phyloP scores from a whole-genome alignment of 129 eudicot genomes.

The Flaveria linearis region DNA sequence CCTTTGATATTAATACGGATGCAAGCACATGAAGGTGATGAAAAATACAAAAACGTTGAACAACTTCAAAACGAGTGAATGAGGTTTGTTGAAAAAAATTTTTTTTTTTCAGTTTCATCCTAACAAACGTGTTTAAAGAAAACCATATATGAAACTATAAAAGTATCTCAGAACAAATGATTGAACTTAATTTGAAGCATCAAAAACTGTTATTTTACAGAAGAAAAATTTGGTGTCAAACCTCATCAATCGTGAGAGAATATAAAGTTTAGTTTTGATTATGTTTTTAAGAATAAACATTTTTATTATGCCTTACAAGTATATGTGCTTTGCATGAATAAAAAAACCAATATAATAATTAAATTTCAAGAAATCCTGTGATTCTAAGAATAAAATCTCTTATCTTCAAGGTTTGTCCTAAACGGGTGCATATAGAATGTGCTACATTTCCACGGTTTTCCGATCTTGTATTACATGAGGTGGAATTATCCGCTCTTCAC shows the following conservation, averaged over 20 bases:
- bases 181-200: background rate
- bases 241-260: background rate
- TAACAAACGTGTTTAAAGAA: background rate
- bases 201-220: background rate
- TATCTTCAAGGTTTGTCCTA: conserved; percentile 30
- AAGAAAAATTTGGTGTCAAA: background rate
- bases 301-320: conserved; percentile 6
- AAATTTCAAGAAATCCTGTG: conserved; percentile 29
- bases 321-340: background rate
- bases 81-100: background rate
- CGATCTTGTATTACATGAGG: conserved; percentile 27
- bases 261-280: background rate
- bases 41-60: no score
- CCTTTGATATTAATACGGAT: background rate
- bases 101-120: background rate
- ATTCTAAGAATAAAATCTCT: conserved; percentile 33
- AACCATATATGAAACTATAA: background rate
- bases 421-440: conserved; percentile 11
- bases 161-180: background rate
- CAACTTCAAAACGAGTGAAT: no score
- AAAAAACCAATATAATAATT: background rate
- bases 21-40: background rate
- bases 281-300: background rate
- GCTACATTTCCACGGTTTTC: conserved; percentile 25
- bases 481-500: conserved; percentile 7